Evolutionary conservation across 2,329 filamentous ascomycete genomes (phyloP).

Genomic region (Cladosporium austrohemisphaericum): DNA sequence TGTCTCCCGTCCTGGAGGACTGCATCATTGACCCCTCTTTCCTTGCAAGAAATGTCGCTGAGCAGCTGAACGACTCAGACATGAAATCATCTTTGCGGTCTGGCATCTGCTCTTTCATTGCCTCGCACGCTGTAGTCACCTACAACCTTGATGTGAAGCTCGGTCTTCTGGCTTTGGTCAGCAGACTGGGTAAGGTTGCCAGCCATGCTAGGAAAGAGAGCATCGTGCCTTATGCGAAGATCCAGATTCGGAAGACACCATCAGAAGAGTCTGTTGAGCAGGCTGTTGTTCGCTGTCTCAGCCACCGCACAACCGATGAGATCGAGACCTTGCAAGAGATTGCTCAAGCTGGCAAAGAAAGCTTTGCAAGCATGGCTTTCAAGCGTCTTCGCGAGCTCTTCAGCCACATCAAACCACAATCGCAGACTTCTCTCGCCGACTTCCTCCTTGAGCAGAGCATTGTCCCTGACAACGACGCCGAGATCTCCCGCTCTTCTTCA

Average conservation of each 20-base stretch:
- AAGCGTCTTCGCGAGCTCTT: slow-evolving; percentile 68
- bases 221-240: slow-evolving; percentile 11
- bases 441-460: slow-evolving; percentile 57
- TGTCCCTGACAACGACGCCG: slow-evolving; percentile 17
- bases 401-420: slow-evolving; percentile 64
- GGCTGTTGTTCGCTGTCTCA: slow-evolving; percentile 51
- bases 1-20: slow-evolving; percentile 79
- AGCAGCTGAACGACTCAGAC: slow-evolving; percentile 55
- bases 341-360: slow-evolving; percentile 41
- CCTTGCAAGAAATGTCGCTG: slow-evolving; percentile 61
- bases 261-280: slow-evolving; percentile 40
- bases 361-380: slow-evolving; percentile 62
- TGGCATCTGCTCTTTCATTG: slow-evolving; percentile 67
- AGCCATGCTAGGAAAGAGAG: slow-evolving; percentile 65
- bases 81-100: slow-evolving; percentile 61
- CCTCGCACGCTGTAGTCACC: slow-evolving; percentile 66
- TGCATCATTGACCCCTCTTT: slow-evolving; percentile 75
- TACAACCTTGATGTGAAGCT: slow-evolving; percentile 68
- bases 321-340: slow-evolving; percentile 52
- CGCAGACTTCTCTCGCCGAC: slow-evolving; percentile 57
- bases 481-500: slow-evolving; percentile 45
- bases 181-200: slow-evolving; percentile 67
- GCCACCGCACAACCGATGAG: slow-evolving; percentile 56
- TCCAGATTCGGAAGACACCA: background rate
- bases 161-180: slow-evolving; percentile 67